Percentiles rank a stretch among this genome's conserved stretches.
Evolutionary conservation across 2,329 filamentous ascomycete species (phyloP).

Genomic region (Scytalidium lignicola): DNA sequence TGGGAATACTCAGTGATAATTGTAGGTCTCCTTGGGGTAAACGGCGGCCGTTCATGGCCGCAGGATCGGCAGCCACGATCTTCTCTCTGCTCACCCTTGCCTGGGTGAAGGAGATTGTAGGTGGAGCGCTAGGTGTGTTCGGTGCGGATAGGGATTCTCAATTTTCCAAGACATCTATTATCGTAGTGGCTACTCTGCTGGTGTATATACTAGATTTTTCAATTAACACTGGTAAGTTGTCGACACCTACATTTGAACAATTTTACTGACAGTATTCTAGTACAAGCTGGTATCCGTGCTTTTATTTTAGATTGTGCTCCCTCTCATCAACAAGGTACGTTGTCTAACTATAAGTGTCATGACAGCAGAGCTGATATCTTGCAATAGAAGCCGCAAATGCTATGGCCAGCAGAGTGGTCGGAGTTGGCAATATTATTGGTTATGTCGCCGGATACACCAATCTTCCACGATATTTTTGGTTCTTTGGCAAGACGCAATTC

Average conservation of each 20-base stretch:
- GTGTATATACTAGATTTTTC: conserved; percentile 91
- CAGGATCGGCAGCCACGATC: conserved; percentile 62
- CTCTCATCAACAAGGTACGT: conserved; percentile 71
- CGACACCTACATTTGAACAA: neutral
- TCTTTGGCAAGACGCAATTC: conserved; percentile 84
- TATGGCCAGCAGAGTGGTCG: conserved; percentile 84
- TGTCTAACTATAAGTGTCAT: neutral
- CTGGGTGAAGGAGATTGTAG: conserved; percentile 70
- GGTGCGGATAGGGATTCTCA: conserved; percentile 62
- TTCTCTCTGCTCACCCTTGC: conserved; percentile 63
- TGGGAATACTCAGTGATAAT: conserved; percentile 76
- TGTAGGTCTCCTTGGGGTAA: conserved; percentile 71
- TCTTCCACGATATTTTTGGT: conserved; percentile 68
- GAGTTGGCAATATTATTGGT: conserved; percentile 84
- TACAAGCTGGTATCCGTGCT: conserved; percentile 85
- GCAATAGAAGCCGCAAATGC: conserved; percentile 73
- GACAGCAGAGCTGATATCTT: neutral
- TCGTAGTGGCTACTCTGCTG: conserved; percentile 75
- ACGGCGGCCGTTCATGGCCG: conserved; percentile 76
- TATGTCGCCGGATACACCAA: conserved; percentile 84
- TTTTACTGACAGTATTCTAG: conserved; percentile 32
- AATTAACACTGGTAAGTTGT: conserved; percentile 74
- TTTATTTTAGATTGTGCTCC: conserved; percentile 94
- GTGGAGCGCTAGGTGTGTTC: conserved; percentile 62
- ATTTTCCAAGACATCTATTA: conserved; percentile 60